phyloP scores from a whole-genome alignment of 257 asterid genomes.

The Avicennia marina region DNA sequence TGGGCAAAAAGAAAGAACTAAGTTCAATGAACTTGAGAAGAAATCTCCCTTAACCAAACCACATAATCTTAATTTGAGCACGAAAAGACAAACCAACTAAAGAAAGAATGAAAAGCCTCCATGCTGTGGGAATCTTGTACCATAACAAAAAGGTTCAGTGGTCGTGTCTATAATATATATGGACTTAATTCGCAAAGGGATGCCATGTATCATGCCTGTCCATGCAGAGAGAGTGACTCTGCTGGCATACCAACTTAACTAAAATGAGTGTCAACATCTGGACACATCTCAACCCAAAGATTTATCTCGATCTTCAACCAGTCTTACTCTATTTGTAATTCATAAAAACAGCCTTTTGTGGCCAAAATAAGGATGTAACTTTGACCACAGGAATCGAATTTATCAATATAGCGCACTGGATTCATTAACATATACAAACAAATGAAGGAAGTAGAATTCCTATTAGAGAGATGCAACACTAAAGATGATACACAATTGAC shows the following conservation, averaged over 20 bases:
- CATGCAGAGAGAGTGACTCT: constrained; percentile 7
- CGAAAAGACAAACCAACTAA: neutral
- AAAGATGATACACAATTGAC: constrained; percentile 1
- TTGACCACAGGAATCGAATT: neutral
- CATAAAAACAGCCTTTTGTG: constrained; percentile 5
- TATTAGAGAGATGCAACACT: constrained; percentile 7
- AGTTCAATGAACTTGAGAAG: neutral
- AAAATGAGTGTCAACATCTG: constrained; percentile 4
- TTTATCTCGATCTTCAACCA: neutral
- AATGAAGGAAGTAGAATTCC: neutral
- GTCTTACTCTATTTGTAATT: neutral
- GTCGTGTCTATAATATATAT: neutral
- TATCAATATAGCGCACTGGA: neutral
- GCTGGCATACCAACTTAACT: neutral
- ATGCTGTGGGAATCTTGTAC: neutral
- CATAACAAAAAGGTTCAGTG: neutral
- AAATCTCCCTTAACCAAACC: neutral
- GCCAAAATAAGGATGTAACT: neutral
- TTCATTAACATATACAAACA: neutral
- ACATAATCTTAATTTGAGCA: neutral
- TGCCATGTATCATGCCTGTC: neutral
- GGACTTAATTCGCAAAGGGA: constrained; percentile 1
- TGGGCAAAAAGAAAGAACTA: neutral
- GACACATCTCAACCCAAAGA: constrained; percentile 9
- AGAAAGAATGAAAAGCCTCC: neutral